These are phyloP conservation scores for Emericellopsis atlantica DNA, from an alignment of 2,329 filamentous ascomycete genomes.

Conservation along the genomic window DNA sequence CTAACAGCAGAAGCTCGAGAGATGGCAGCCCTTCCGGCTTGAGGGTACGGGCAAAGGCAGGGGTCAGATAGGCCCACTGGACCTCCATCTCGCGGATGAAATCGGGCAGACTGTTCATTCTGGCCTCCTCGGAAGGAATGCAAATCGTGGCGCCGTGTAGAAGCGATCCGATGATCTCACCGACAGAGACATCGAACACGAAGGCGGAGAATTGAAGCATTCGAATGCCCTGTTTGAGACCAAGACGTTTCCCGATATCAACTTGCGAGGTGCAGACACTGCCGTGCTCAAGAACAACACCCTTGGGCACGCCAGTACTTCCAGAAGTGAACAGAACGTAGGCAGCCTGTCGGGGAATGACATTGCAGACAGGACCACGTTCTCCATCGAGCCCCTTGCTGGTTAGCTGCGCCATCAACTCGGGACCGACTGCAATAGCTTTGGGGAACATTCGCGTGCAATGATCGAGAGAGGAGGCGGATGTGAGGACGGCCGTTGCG, in stretches of 20 bases:
- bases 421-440: no score
- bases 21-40: constrained; percentile 4
- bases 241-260: neutral
- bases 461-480: neutral
- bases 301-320: constrained; percentile 8
- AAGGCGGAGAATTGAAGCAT: constrained; percentile 35
- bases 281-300: constrained; percentile 7
- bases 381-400: no score
- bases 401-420: no score
- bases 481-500: neutral
- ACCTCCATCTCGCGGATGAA: constrained; percentile 2
- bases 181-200: constrained; percentile 31
- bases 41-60: constrained; percentile 2
- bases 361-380: neutral
- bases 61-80: constrained; percentile 1
- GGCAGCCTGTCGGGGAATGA: constrained; percentile 4
- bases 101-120: constrained; percentile 4
- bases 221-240: neutral
- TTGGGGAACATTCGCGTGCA: no score
- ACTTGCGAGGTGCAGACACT: constrained; percentile 1
- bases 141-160: constrained; percentile 9
- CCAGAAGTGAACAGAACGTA: constrained; percentile 11
- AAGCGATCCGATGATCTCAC: constrained; percentile 19
- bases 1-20: neutral
- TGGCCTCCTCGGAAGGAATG: constrained; percentile 7